A percentile compares a stretch with the other conserved stretches of the same genome.
Conservation (phyloP, 2,329 filamentous ascomycete species). For the Fusarium piperis region DNA sequence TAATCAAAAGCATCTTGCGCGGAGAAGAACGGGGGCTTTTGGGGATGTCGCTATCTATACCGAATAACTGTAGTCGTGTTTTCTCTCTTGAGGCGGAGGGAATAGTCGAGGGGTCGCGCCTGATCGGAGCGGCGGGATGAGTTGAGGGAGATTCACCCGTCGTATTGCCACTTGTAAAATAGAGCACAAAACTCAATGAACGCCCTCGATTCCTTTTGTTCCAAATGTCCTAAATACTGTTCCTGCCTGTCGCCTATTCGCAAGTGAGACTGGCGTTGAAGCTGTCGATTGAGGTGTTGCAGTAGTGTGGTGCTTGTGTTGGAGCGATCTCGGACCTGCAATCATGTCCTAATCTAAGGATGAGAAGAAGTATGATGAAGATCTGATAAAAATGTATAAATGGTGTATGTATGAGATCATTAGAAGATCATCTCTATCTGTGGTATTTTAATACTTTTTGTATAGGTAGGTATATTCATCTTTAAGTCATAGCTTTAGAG, state of each 20-base stretch:
- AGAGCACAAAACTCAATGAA: slow-evolving; percentile 70
- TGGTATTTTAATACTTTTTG: too few relatives aligned
- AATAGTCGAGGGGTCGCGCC: slow-evolving; percentile 57
- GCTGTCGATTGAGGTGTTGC: background rate
- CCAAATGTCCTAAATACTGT: slow-evolving; percentile 17
- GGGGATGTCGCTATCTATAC: slow-evolving; percentile 60
- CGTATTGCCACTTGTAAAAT: slow-evolving; percentile 70
- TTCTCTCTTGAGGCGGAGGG: slow-evolving; percentile 59
- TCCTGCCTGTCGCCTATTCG: background rate
- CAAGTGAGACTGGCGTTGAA: background rate
- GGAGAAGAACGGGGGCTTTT: slow-evolving; percentile 46
- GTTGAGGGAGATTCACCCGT: slow-evolving; percentile 56
- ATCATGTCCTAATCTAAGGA: background rate
- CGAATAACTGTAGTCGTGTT: slow-evolving; percentile 55
- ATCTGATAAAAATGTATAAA: too few relatives aligned
- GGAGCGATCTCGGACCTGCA: background rate
- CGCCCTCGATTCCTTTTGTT: slow-evolving; percentile 70
- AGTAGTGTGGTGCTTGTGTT: background rate
- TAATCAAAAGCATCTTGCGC: slow-evolving; percentile 43
- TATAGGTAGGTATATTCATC: too few relatives aligned
- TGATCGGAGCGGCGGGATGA: slow-evolving; percentile 57
- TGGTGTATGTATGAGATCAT: too few relatives aligned
- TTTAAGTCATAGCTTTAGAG: too few relatives aligned
- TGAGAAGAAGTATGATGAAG: background rate
- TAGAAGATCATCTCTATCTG: too few relatives aligned